phyloP scores from a whole-genome alignment of 2,329 filamentous ascomycete species.

The Elsinoe fawcettii region DNA sequence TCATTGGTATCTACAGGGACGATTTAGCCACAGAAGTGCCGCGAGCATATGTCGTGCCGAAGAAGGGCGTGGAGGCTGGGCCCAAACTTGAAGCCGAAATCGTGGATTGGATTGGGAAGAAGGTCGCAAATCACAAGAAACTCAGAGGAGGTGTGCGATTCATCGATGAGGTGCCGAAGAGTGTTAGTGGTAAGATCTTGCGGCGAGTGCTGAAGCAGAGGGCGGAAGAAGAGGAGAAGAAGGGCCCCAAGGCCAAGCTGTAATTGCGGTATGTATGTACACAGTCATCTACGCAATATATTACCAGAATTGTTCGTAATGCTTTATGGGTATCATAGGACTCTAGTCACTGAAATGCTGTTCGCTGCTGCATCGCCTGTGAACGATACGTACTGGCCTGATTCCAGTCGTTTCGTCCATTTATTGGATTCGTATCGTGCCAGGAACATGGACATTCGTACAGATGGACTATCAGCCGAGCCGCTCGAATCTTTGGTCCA shows the following conservation, averaged over 20 bases:
- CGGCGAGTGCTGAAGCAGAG: slow-evolving; percentile 38
- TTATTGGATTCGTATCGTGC: slow-evolving; percentile 65
- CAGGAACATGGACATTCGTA: slow-evolving; percentile 69
- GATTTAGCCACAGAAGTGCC: slow-evolving; percentile 41
- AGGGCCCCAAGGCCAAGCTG: slow-evolving; percentile 34
- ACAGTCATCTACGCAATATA: slow-evolving; percentile 12
- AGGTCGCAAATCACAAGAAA: slow-evolving; percentile 42
- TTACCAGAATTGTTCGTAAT: neutral
- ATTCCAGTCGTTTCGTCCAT: slow-evolving; percentile 67
- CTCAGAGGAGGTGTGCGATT: slow-evolving; percentile 41
- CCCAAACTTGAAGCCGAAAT: slow-evolving; percentile 34
- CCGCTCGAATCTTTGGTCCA: slow-evolving; percentile 56
- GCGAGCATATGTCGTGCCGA: slow-evolving; percentile 38
- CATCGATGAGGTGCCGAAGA: slow-evolving; percentile 42
- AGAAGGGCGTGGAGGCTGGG: slow-evolving; percentile 27
- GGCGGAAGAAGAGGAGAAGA: slow-evolving; percentile 35
- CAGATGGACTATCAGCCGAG: slow-evolving; percentile 30
- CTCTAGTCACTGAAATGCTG: slow-evolving; percentile 42
- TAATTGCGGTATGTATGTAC: slow-evolving; percentile 21
- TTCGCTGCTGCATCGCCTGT: slow-evolving; percentile 31
- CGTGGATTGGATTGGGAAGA: slow-evolving; percentile 36
- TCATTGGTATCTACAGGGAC: slow-evolving; percentile 39
- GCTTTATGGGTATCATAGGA: slow-evolving; percentile 23
- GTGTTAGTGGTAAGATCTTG: slow-evolving; percentile 41
- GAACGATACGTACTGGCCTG: slow-evolving; percentile 24